Evolutionary conservation across 768 basidiomycete species (phyloP), one percentile per base, ranked within the genome.

Genomic region (Hygrophorus russula): DNA sequence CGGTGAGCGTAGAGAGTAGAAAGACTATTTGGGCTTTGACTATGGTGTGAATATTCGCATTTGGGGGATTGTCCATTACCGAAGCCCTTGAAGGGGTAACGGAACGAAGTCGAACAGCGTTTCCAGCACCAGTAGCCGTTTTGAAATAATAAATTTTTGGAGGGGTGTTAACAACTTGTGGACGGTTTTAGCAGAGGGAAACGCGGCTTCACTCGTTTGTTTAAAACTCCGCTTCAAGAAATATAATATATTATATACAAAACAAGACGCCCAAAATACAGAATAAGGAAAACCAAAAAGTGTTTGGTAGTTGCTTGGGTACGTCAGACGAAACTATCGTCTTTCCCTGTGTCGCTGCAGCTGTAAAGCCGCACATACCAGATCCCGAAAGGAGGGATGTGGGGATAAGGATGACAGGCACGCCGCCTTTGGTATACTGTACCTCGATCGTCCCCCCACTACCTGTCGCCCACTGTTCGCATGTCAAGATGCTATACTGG

Each of bases 1-100:
- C 94, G 46, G 89, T 91, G 49, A 98, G 78, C 19, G 91, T 97
- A 20, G 89, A 91, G 51, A 99, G 76, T 46, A 97, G 74, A 66
- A 99, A 98, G 52, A 94, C 92, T 59, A 99, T 93, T 72, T 99
- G 93, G 47, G 93, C 86, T 66, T 87, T 88, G 68, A 91, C 88
- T 63, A 90, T 90, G 59, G 85, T 89, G 64, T 88, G 80, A 58
- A 90, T 87, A 63, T 86, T 87, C 60, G 82, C 80, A 59, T 72
- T 80, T 65, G 82, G 76, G 71, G 82, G 77, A 60, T 76, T 83
- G 69, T 87, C 85, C 85, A 86, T 87, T 66, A 80, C 76, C 69
- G 81, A 80, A 75, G 80, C 78, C 80, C 82, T 80, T 70, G 73
- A 72, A 65, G 76, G 73, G 64, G 78, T 78, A 74, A 78, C 76